phyloP scores from a whole-genome alignment of 768 basidiomycete species.

The Lentinula boryana region DNA sequence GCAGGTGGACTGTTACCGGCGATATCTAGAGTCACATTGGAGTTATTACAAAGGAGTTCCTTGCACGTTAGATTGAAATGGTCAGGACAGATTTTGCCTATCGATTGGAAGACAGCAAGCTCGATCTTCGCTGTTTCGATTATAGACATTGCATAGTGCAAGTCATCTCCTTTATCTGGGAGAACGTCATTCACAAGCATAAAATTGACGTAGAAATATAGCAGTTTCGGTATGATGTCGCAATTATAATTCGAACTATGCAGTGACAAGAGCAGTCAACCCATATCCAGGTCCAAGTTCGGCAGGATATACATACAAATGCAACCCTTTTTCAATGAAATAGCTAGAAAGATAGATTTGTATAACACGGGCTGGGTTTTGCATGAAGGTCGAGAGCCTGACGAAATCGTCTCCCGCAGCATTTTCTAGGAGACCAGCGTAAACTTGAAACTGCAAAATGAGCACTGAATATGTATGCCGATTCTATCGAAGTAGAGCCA shows the following conservation, averaged over 20 bases:
- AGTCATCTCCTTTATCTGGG: background rate
- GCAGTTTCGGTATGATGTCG: constrained; percentile 4
- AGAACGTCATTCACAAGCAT: background rate
- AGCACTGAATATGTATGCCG: background rate
- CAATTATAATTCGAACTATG: background rate
- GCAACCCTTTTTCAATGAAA: background rate
- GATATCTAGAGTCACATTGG: background rate
- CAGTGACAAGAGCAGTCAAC: background rate
- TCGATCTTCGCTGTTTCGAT: background rate
- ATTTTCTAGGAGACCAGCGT: background rate
- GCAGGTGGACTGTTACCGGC: background rate
- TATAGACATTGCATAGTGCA: background rate
- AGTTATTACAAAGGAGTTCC: background rate
- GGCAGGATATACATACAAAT: background rate
- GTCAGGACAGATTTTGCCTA: background rate
- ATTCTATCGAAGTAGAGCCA: background rate
- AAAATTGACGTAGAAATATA: constrained; percentile 1
- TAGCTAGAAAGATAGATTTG: constrained; percentile 5
- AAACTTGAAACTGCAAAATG: constrained; percentile 4
- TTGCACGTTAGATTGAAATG: constrained; percentile 2
- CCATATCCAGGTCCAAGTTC: background rate
- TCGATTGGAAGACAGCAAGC: background rate
- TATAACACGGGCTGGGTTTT: background rate
- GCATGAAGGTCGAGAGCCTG: background rate
- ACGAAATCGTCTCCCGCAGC: background rate